Evolutionary conservation across 257 asterid genomes (phyloP), one percentile per base, ranked within the genome.

Genomic region (Fraxinus excelsior): DNA sequence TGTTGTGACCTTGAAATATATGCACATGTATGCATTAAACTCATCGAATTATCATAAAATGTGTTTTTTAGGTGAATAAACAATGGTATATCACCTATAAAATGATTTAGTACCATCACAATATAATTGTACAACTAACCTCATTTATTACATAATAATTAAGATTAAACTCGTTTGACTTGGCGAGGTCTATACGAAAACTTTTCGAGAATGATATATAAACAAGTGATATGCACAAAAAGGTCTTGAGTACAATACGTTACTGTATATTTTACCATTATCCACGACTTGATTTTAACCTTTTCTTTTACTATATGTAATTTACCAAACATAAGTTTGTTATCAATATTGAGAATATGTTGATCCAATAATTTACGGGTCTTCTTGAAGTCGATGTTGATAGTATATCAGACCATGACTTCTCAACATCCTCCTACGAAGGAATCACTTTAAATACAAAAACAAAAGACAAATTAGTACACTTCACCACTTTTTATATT

Each of bases 341-440:
- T 46, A 46, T 46, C 56, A 4, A 46, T 46, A 46, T 40, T 46
- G 56, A 56, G 5, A 51, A 5, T 19, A n/a, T 56, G 25, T n/a
- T 1, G 8, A n/a, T n/a, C 65, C 25, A 56, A n/a, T 56, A 56
- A 56, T 56, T 6, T 34, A 62, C 75, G 76, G 38, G 81, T 84
- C 81, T 67, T 84, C 82, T 78, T 40, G 85, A 71, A 18, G 2
- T n/a, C 4, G 65, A 56, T 7, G 26, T 19, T 56, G 65, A 56
- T 7, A 0, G 65, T n/a, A 56, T n/a, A 56, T 56, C 28, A 0
- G 26, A 56, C 65, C 28, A n/a, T 56, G 65, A n/a, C 26, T 56
- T 56, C 26, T 56, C 65, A 21, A 56, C 65, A 19, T 56, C 26
- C 12, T 46, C 58, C 21, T 46, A 46, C 5, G 21, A 46, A 46